These are phyloP conservation scores for Bifiguratus adelaidae DNA, from an alignment of 192 early-diverging fungal genomes.

Conservation along the genomic window DNA sequence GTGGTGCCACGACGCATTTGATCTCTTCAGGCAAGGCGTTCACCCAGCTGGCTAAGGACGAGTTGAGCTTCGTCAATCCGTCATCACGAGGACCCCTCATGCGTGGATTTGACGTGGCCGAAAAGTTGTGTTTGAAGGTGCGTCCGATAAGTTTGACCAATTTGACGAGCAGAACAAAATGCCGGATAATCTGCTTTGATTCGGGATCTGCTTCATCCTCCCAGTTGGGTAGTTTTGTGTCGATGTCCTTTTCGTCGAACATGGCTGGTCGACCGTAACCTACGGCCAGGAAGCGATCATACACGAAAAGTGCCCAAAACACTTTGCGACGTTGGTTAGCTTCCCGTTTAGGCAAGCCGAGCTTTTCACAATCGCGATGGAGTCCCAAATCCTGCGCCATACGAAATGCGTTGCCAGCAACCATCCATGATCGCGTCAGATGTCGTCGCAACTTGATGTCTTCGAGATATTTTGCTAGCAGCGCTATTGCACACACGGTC, in stretches of 20 bases:
- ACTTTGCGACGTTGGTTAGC: conserved; percentile 44
- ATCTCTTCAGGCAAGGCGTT: conserved; percentile 5
- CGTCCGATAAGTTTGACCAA: conserved; percentile 28
- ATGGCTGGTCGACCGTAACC: conserved; percentile 44
- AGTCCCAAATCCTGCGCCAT: conserved; percentile 71
- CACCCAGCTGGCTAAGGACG: conserved; percentile 6
- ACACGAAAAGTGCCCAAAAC: conserved; percentile 61
- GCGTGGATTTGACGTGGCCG: conserved; percentile 1
- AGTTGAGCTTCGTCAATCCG: conserved; percentile 10
- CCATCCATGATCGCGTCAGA: conserved; percentile 47
- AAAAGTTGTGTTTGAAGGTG: conserved; percentile 31
- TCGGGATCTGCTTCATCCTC: conserved; percentile 12
- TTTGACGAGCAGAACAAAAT: conserved; percentile 28
- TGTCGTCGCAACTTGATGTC: conserved; percentile 30
- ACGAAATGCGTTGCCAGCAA: conserved; percentile 54
- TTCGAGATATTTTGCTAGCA: conserved; percentile 51
- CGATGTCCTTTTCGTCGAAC: conserved; percentile 27
- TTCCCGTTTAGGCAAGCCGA: conserved; percentile 30
- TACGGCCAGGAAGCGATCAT: conserved; percentile 54
- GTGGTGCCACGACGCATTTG: background rate
- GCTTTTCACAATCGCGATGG: conserved; percentile 49
- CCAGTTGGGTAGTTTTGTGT: conserved; percentile 5
- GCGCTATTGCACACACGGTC: conserved; percentile 43
- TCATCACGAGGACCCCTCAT: conserved; percentile 6
- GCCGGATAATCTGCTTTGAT: conserved; percentile 7